Evolutionary conservation across 2,329 filamentous ascomycete genomes (phyloP).

Genomic region (Penicillium palitans): DNA sequence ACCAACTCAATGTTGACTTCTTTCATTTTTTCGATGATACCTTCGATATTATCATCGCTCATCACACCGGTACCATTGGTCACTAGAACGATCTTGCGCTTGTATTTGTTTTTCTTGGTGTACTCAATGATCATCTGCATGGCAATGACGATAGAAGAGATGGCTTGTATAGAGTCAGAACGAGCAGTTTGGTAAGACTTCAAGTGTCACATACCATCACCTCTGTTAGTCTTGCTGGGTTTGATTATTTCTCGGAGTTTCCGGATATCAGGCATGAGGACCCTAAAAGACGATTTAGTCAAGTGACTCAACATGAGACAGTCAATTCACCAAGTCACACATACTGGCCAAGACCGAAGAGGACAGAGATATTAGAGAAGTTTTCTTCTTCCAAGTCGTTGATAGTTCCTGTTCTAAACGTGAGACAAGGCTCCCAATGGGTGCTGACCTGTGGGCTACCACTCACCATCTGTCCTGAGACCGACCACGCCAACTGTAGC

Average conservation of each 20-base stretch:
- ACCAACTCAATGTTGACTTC: conserved; percentile 74
- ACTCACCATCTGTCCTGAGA: conserved; percentile 68
- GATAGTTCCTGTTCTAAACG: conserved; percentile 54
- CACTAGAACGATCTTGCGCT: conserved; percentile 76
- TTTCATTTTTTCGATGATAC: conserved; percentile 73
- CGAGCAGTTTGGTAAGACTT: neutral
- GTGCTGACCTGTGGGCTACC: neutral
- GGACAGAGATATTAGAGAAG: conserved; percentile 78
- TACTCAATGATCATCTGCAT: conserved; percentile 79
- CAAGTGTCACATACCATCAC: conserved; percentile 61
- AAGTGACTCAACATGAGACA: conserved; percentile 33
- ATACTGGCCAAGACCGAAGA: conserved; percentile 65
- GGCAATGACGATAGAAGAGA: conserved; percentile 84
- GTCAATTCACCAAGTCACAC: conserved; percentile 34
- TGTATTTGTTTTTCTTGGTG: conserved; percentile 80
- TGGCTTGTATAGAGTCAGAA: conserved; percentile 45
- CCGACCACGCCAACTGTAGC: conserved; percentile 77
- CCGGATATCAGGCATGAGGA: conserved; percentile 68
- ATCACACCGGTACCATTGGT: conserved; percentile 77
- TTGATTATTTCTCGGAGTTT: conserved; percentile 63
- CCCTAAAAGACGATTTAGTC: conserved; percentile 38
- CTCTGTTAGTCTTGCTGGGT: conserved; percentile 66
- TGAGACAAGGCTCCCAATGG: conserved; percentile 9
- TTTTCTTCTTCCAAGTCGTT: conserved; percentile 67
- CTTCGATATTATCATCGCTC: conserved; percentile 68